Evolutionary conservation across 495 filamentous ascomycete species (phyloP).

Genomic region (Penicillium turbatum): DNA sequence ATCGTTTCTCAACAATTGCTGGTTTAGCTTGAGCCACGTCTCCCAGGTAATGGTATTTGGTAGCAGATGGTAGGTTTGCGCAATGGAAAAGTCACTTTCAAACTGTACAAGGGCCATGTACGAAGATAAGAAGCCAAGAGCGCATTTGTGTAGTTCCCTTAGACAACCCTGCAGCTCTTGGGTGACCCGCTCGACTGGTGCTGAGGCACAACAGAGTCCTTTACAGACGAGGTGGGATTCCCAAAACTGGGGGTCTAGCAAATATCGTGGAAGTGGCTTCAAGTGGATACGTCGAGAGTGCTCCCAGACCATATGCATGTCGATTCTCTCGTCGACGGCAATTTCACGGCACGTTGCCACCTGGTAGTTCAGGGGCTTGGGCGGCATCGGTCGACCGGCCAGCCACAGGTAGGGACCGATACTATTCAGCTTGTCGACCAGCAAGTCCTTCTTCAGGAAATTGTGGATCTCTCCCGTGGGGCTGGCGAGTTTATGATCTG

Average conservation of each 20-base stretch:
- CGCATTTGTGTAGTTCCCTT: constrained; percentile 12
- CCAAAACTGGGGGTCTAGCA: constrained; percentile 43
- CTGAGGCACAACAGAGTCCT: background rate
- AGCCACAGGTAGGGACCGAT: constrained; percentile 45
- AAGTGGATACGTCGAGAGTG: constrained; percentile 32
- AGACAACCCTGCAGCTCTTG: background rate
- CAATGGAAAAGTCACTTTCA: constrained; percentile 42
- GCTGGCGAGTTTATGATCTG: background rate
- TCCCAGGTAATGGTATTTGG: constrained; percentile 30
- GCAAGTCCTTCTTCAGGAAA: background rate
- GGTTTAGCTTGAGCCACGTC: constrained; percentile 14
- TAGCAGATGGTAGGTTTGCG: constrained; percentile 31
- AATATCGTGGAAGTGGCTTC: constrained; percentile 44
- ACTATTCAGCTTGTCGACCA: constrained; percentile 22
- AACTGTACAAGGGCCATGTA: constrained; percentile 42
- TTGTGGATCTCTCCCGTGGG: background rate
- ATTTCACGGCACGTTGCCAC: constrained; percentile 38
- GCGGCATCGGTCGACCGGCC: constrained; percentile 42
- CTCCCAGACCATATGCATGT: constrained; percentile 42
- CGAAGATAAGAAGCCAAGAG: constrained; percentile 40
- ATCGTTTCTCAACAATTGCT: constrained; percentile 10
- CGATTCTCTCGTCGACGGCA: constrained; percentile 37
- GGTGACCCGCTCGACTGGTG: background rate
- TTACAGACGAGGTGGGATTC: constrained; percentile 9
- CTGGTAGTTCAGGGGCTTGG: constrained; percentile 48